These are phyloP conservation scores for Escovopsis weberi DNA, from an alignment of 2,329 filamentous ascomycete species.

Conservation along the genomic window DNA sequence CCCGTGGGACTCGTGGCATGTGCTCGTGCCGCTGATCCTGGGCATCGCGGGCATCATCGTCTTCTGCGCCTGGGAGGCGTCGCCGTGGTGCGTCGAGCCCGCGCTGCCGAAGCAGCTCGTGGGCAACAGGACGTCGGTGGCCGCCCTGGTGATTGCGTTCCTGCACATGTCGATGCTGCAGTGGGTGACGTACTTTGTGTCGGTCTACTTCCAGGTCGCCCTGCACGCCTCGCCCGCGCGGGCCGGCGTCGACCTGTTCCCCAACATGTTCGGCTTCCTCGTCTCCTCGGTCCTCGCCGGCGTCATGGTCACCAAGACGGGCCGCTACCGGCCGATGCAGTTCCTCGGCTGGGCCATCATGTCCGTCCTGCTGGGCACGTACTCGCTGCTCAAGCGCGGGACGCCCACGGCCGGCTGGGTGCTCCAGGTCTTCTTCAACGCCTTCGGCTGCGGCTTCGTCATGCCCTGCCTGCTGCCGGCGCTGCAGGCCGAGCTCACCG, in stretches of 20 bases:
- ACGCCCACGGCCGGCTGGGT: conserved; percentile 25
- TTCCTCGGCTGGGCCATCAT: conserved; percentile 19
- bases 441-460: conserved; percentile 26
- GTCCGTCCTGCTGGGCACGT: conserved; percentile 25
- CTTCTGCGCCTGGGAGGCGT: conserved; percentile 8
- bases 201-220: conserved; percentile 34
- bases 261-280: conserved; percentile 14
- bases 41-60: conserved; percentile 17
- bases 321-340: conserved; percentile 20
- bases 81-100: conserved; percentile 3
- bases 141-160: conserved; percentile 12
- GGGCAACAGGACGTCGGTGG: conserved; percentile 11
- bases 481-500: conserved; percentile 23
- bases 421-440: conserved; percentile 24
- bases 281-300: conserved; percentile 14
- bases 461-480: conserved; percentile 28
- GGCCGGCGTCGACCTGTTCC: conserved; percentile 20
- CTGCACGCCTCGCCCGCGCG: conserved; percentile 15
- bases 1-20: conserved; percentile 22
- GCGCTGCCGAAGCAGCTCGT: conserved; percentile 8
- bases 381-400: conserved; percentile 22
- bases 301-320: conserved; percentile 16
- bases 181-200: conserved; percentile 23
- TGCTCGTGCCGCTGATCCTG: conserved; percentile 26
- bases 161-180: conserved; percentile 16